Base-by-base conservation (phyloP, 768 basidiomycete genomes). In the Hebeloma cylindrosporum region DNA sequence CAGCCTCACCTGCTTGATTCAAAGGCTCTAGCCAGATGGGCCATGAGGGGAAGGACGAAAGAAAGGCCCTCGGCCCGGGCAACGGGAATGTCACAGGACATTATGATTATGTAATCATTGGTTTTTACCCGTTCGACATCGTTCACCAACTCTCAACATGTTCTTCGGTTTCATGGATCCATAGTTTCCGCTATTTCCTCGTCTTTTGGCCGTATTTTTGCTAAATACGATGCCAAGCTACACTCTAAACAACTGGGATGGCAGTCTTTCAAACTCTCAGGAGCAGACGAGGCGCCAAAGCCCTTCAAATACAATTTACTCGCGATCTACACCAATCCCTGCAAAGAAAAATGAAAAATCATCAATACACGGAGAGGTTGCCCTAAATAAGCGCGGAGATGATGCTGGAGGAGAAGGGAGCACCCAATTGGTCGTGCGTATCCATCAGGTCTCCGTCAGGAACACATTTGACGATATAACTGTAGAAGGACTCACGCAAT, bases 241-340 rank as follows among this genome's bases (percentile, higher is more conserved):
- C 32, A 59, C 52, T 23, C 38, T 59, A 17, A 48, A 40, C 6
- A 57, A 60, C 27, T 60, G 58, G 53, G 55, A 54, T 51, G 56
- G 56, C 27, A 47, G 34, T 26, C 21, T 45, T 9, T 43, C 40
- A 18, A 35, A 41, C 18, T 26, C 45, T 22, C 33, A 51, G 14
- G 8, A 35, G 11, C 23, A 34, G 25, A 33, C 21, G 8, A 49
- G 14, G 20, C 20, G 20, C 14, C 25, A 45, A 35, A 46, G 21
- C 17, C 11, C 18, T 16, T 16, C 28, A 13, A 20, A 27, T 16
- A 43, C 32, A 31, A 18, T 13, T 31, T 39, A 38, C 11, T 20
- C 20, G 18, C 39, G 20, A 33, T 26, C 23, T 18, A 9, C n/a
- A 34, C n/a, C 20, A 20, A 26, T 28, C 31, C 21, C 13, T 34